Evolutionary conservation across 1,139 yeast species (phyloP).

Genomic region (Lodderomyces margitis): DNA sequence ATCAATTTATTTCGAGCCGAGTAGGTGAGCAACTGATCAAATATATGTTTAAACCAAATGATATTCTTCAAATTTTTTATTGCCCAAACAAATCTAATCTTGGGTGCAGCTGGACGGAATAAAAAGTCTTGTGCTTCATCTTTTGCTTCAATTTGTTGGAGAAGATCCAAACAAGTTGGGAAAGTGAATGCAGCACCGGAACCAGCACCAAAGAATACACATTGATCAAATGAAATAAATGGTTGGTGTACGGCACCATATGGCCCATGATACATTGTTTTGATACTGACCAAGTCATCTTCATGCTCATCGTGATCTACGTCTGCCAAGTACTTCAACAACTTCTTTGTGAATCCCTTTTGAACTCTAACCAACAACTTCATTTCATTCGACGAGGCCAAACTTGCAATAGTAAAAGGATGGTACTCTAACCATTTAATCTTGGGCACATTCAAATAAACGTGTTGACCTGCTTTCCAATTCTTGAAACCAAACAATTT

Average conservation of each 20-base stretch:
- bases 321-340: conserved; percentile 20
- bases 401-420: conserved; percentile 47
- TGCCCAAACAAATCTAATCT: conserved; percentile 36
- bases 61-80: conserved; percentile 27
- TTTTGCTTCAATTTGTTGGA: conserved; percentile 25
- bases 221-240: conserved; percentile 39
- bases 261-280: conserved; percentile 42
- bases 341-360: conserved; percentile 43
- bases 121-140: conserved; percentile 30
- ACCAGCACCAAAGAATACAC: conserved; percentile 44
- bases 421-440: conserved; percentile 41
- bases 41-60: conserved; percentile 38
- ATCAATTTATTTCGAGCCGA: conserved; percentile 22
- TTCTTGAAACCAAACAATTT: conserved; percentile 29
- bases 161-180: conserved; percentile 44
- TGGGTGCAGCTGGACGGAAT: conserved; percentile 29
- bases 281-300: conserved; percentile 18
- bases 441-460: conserved; percentile 37
- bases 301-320: conserved; percentile 11
- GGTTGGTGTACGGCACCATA: conserved; percentile 46
- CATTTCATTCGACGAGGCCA: conserved; percentile 38
- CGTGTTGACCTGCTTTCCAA: conserved; percentile 52
- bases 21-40: conserved; percentile 27
- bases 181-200: conserved; percentile 48
- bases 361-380: conserved; percentile 38